A percentile compares a stretch with the other conserved stretches of the same genome.
Conservation (phyloP, 2,329 filamentous ascomycete genomes). For the Ophiocordyceps camponoti-saundersi region DNA sequence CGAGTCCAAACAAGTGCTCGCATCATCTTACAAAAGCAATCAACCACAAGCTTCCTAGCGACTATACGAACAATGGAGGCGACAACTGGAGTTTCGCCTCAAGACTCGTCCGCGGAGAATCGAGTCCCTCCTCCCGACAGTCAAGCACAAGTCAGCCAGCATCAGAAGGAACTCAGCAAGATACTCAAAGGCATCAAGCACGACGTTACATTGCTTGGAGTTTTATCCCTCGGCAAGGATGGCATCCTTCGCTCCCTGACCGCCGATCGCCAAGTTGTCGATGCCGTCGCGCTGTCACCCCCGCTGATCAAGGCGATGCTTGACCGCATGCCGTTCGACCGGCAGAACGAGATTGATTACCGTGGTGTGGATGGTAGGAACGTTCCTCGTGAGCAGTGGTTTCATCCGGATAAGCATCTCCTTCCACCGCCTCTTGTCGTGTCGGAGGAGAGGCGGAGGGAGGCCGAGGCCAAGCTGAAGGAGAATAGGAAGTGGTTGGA, state of each 20-base stretch:
- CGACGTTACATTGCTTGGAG: conserved; percentile 1
- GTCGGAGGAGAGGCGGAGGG: neutral
- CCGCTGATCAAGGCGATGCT: conserved; percentile 5
- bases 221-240: conserved; percentile 4
- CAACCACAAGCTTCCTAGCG: neutral
- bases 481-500: neutral
- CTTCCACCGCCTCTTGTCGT: conserved; percentile 1
- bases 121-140: neutral
- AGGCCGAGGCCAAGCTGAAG: neutral
- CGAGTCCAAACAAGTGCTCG: neutral
- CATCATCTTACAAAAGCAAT: neutral
- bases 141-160: neutral
- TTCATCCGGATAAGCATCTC: neutral
- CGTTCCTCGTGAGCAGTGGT: conserved; percentile 2
- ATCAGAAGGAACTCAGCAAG: neutral
- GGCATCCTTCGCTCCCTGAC: conserved; percentile 6
- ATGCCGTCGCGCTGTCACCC: conserved; percentile 3
- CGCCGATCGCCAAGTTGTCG: conserved; percentile 5
- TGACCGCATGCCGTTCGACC: conserved; percentile 3
- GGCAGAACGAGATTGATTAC: conserved; percentile 1
- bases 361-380: conserved; percentile 4
- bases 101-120: neutral
- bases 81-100: neutral
- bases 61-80: neutral
- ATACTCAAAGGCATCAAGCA: neutral